Evolutionary conservation across 495 filamentous ascomycete species (phyloP), one percentile per base, ranked within the genome.

Genomic region (Arthonia radiata): DNA sequence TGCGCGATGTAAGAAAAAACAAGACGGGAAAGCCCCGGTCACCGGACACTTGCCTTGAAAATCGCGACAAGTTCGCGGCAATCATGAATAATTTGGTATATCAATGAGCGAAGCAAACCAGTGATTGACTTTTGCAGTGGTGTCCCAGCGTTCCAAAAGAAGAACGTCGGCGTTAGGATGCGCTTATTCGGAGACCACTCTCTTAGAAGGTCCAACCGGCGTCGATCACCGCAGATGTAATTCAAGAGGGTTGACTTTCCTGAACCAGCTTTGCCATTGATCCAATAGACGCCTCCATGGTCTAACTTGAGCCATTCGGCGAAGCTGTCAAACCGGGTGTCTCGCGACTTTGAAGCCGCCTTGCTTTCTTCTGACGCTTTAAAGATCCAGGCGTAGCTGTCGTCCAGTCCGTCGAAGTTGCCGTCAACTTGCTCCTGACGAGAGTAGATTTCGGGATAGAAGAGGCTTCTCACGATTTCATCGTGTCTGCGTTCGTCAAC

Each of bases 201-300:
- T 10, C 25, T 24, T 8, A 44, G 27, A 8, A 13, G 15, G 8
- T 17, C 17, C 3, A 4, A 26, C 9, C 33, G 37, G 4, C 25
- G 27, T 11, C 15, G 11, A 18, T 33, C 18, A n/a, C 34, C 13
- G 17, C 11, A 26, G 7, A 55, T 27, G 9, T 36, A 51, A 26
- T 50, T 55, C 48, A 55, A 46, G 8, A 55, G 24, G 0, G 53
- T 57, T 18, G 49, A 53, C 28, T 59, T 59, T 0, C 54, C 54
- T 1, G 44, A 43, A 6, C 51, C 54, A 11, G 53, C 31, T 33
- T 54, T 57, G 2, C 54, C 54, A 9, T 25, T 35, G 5, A 57
- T 36, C 47, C 49, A 54, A 31, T 47, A 58, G 0, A 48, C 21
- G n/a, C n/a, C n/a, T 5, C 37, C 35, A 14, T 33, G 10, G 3